Evolutionary conservation across 2,329 filamentous ascomycete genomes (phyloP).

Genomic region (Lachnellula occidentalis): DNA sequence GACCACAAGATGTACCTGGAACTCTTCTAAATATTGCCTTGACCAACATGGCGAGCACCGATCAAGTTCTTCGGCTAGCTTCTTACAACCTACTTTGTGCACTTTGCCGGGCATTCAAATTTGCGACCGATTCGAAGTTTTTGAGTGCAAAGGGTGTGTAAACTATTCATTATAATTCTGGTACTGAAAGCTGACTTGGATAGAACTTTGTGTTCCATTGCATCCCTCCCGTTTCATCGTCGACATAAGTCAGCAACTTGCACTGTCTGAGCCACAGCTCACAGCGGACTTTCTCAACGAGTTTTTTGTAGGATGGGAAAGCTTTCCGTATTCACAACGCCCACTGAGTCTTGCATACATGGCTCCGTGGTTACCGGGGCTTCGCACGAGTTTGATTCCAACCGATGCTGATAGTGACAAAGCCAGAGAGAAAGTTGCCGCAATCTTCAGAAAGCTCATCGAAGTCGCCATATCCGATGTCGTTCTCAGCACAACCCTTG

Average conservation of each 20-base stretch:
- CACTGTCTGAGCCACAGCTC: conserved; percentile 58
- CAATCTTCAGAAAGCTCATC: conserved; percentile 60
- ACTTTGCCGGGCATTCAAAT: conserved; percentile 63
- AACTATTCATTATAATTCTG: not conserved
- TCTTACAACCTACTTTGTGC: conserved; percentile 65
- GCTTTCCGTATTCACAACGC: conserved; percentile 61
- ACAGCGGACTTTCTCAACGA: conserved; percentile 67
- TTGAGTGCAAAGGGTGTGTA: conserved; percentile 54
- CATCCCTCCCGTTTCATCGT: conserved; percentile 61
- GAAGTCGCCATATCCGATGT: conserved; percentile 59
- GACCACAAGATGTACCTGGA: conserved; percentile 65
- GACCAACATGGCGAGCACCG: conserved; percentile 59
- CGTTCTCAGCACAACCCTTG: conserved; percentile 52
- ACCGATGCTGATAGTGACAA: conserved; percentile 60
- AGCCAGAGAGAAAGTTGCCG: conserved; percentile 57
- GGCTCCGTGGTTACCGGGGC: conserved; percentile 60
- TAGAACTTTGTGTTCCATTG: conserved; percentile 57
- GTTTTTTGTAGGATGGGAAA: conserved; percentile 68
- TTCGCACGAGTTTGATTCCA: conserved; percentile 54
- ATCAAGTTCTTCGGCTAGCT: conserved; percentile 54
- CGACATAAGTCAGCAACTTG: conserved; percentile 59
- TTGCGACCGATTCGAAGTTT: conserved; percentile 54
- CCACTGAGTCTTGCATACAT: conserved; percentile 63
- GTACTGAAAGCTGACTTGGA: conserved; percentile 6
- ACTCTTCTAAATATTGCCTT: conserved; percentile 63